Conservation (phyloP, 106 monocot genomes). For the Dendrobium catenatum region DNA sequence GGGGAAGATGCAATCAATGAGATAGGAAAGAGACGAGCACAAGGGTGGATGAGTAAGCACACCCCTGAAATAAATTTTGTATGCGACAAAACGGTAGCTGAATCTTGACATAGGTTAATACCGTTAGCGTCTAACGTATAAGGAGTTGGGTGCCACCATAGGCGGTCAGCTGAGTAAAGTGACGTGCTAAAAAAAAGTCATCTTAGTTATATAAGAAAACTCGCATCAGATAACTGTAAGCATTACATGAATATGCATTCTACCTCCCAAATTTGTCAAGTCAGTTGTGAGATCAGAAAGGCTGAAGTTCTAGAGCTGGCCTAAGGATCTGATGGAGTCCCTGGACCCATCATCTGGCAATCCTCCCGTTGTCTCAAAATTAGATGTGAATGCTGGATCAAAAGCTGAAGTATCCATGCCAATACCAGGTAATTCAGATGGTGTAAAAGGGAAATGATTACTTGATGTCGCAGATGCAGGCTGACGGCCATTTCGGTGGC, state of each 20-base stretch:
- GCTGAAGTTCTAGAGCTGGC: constrained; percentile 85
- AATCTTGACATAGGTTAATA: too few species aligned
- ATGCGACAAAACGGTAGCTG: too few species aligned
- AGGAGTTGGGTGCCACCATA: too few species aligned
- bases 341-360: constrained; percentile 70
- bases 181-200: too few species aligned
- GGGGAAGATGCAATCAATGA: not conserved
- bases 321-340: constrained; percentile 53
- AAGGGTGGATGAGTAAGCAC: not conserved
- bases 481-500: constrained; percentile 72
- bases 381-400: constrained; percentile 55
- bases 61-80: not conserved
- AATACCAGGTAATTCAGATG: constrained; percentile 81
- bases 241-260: constrained; percentile 3
- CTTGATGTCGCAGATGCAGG: constrained; percentile 79
- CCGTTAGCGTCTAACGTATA: too few species aligned
- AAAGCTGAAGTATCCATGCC: constrained; percentile 61
- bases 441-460: constrained; percentile 75
- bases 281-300: constrained; percentile 88
- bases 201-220: too few species aligned
- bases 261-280: constrained; percentile 85
- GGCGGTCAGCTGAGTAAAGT: too few species aligned
- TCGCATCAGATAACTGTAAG: not conserved
- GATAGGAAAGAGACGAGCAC: not conserved
- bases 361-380: constrained; percentile 31